Base-by-base conservation (phyloP, 2,329 filamentous ascomycete species). In the Fusarium protoensiforme region DNA sequence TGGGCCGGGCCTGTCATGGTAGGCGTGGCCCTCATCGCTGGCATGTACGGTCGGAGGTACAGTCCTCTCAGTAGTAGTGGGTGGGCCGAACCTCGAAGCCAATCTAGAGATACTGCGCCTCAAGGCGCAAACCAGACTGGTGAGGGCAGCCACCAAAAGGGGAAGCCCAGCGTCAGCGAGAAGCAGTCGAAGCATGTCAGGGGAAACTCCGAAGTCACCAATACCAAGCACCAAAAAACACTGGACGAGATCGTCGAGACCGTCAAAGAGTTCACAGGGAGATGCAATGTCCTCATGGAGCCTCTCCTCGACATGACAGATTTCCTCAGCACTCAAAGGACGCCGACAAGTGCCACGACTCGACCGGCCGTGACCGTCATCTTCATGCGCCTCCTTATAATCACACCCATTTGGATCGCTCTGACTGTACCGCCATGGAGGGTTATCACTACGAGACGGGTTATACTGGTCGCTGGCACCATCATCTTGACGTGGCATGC, bases 211-310 rank as follows among this genome's bases (percentile, higher is more conserved):
- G 93, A 94, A 77, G 80, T 84, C 18, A 90, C 88, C 8, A 91
- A 88, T 69, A 92, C 92, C 46, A 92, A 92, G 68, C 94, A 96
- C 77, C 94, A 98, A 78, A 98, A 98, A 85, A 98, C 95, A 59
- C 84, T 99, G 61, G 96, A 99, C 81, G 96, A 99, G 84, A 99
- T 99, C 69, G 93, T 99, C 65, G 95, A 98, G 77, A 97, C 94
- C 0, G 85, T 99, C 51, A 94, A 95, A 81, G 91, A 95, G 74
- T 94, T 99, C 76, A 98, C 96, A 0, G 93, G 92, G 7, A 90
- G 96, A 57, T 98, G 96, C 83, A 98, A 98, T 81, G 92, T 98
- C 61, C 86, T 99, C 20, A 88, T 98, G 60, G 95, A 98, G 77
- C 96, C 96, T 4, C 88, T 98, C 64, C 87, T 98, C 51, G 91